These are phyloP conservation scores for Remersonia thermophila DNA, from an alignment of 2,329 filamentous ascomycete species.

Conservation along the genomic window DNA sequence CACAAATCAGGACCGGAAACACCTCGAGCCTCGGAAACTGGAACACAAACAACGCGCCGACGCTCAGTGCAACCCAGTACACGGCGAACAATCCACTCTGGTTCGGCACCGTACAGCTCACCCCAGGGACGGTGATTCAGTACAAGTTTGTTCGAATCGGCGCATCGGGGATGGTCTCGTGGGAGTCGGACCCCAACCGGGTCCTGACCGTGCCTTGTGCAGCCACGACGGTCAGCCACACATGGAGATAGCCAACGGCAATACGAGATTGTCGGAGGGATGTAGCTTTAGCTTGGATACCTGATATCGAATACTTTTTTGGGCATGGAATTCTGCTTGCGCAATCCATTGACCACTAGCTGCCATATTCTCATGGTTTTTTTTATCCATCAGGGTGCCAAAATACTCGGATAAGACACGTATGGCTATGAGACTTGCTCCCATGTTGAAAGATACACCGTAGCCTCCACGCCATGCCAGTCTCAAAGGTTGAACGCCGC, in stretches of 20 bases:
- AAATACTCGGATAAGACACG: too few relatives aligned
- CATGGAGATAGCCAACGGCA: conserved; percentile 14
- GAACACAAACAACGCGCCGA: conserved; percentile 31
- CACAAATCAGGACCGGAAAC: conserved; percentile 14
- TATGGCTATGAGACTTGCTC: not conserved
- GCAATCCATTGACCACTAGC: too few relatives aligned
- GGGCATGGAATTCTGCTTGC: too few relatives aligned
- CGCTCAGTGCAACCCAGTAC: conserved; percentile 37
- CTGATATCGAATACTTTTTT: too few relatives aligned
- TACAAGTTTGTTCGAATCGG: conserved; percentile 45
- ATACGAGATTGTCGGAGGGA: too few relatives aligned
- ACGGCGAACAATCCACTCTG: conserved; percentile 37
- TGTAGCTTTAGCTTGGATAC: too few relatives aligned
- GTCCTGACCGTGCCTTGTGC: conserved; percentile 19
- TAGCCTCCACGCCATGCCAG: conserved; percentile 17
- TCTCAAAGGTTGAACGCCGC: too few relatives aligned
- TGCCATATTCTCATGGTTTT: too few relatives aligned
- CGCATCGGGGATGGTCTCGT: conserved; percentile 33
- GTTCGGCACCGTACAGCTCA: conserved; percentile 33
- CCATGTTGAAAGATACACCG: not conserved
- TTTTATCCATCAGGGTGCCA: too few relatives aligned
- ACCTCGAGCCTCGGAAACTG: conserved; percentile 34
- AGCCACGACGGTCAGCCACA: conserved; percentile 14
- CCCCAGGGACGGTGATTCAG: conserved; percentile 32
- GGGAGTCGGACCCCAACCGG: conserved; percentile 37